A percentile compares a stretch with the other conserved stretches of the same genome.
Conservation (phyloP, 305 asterid species). For the Fraxinus paxiana region DNA sequence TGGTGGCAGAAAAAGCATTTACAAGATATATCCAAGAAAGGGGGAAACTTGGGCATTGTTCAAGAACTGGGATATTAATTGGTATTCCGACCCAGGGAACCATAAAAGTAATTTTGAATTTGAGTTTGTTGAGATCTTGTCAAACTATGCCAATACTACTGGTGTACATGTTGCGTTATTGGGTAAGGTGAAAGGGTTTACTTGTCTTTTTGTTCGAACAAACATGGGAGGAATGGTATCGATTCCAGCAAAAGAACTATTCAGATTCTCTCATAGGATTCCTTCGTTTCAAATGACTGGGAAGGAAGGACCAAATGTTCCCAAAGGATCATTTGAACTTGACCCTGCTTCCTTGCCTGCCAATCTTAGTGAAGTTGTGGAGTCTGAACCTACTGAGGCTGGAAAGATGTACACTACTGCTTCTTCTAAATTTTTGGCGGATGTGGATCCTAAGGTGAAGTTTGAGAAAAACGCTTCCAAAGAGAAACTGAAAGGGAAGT, state of each 20-base stretch:
- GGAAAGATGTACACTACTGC: neutral
- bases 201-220: neutral
- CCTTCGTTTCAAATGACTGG: slow-evolving; percentile 18
- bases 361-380: neutral
- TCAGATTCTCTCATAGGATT: slow-evolving; percentile 21
- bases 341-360: slow-evolving; percentile 18
- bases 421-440: neutral
- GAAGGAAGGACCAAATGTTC: slow-evolving; percentile 8
- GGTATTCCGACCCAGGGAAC: neutral
- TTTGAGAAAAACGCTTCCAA: neutral
- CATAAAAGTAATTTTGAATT: neutral
- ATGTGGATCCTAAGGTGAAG: neutral
- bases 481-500: slow-evolving; percentile 8
- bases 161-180: slow-evolving; percentile 1
- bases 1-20: neutral
- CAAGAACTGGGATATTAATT: slow-evolving; percentile 15
- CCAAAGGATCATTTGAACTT: slow-evolving; percentile 16
- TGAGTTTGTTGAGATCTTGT: slow-evolving; percentile 11
- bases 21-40: slow-evolving; percentile 8
- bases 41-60: slow-evolving; percentile 18
- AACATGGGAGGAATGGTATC: neutral
- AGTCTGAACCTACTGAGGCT: neutral
- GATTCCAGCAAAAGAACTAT: slow-evolving; percentile 5
- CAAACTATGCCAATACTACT: slow-evolving; percentile 2
- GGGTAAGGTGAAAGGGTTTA: slow-evolving; percentile 9